Base-by-base conservation (phyloP, 176 grass and related monocot species). In the Neostapfia colusana region DNA sequence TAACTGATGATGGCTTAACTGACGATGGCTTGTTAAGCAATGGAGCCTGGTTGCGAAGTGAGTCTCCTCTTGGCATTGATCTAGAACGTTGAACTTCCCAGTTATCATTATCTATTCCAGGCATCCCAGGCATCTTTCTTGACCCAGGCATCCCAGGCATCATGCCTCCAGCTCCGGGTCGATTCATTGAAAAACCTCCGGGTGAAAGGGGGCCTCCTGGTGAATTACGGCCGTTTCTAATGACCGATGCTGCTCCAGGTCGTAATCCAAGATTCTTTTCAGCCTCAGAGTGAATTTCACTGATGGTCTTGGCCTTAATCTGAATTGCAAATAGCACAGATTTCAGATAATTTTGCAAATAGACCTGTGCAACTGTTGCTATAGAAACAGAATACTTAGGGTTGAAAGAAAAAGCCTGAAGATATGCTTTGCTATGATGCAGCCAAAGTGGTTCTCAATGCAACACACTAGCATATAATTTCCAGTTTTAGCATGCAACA, bases 51-150 rank as follows among this genome's bases (percentile, higher is more conserved):
- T 69, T 74, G 44, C 84, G 83, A 81, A 76, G 50, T 12, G 54
- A 21, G 18, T 89, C 89, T 2, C 87, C 91, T 90, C 85, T 95
- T 25, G 85, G 62, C 91, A 90, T 90, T 44, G 95, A 92, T 76
- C 71, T 99, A 77, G 89, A 85, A 62, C 85, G 95, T 7, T 80
- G 89, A 86, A 95, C 87, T 84, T 99, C 95, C 95, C 95, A 99
- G 72, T 90, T 94, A 74, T 92, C 95, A 77, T 83, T 75, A 24
- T 95, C 95, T 65, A 92, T 76, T 18, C 89, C 92, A 82, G 91
- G 95, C 95, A 98, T 98, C 14, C 95, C 95, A 67, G 95, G 95
- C 95, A 99, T 99, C 77, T 92, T 99, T 90, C 95, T 91, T 61
- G 82, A 56, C 28, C 91, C 89, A 70, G 95, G 95, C 95, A 98